Evolutionary conservation across 352 stramenopile genomes (phyloP).

Genomic region (Saprolegnia diclina): DNA sequence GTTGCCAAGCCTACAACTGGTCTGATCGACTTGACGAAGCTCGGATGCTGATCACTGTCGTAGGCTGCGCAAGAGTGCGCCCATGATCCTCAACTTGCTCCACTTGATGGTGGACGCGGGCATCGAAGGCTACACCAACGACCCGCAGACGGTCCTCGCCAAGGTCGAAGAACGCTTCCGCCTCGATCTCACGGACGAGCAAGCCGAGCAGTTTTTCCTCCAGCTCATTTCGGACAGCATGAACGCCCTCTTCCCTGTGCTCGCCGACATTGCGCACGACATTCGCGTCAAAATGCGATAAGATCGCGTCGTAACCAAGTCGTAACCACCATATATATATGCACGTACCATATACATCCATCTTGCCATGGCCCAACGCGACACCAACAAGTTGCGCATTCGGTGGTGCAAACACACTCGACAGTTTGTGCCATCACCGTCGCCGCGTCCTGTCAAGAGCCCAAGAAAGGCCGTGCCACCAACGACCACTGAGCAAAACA

Average conservation of each 20-base stretch:
- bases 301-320: neutral
- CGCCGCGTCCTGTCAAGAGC: too few species aligned
- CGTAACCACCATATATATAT: too few species aligned
- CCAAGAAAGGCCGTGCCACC: too few species aligned
- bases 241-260: constrained; percentile 82
- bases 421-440: neutral
- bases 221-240: constrained; percentile 95
- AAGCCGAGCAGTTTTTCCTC: constrained; percentile 96
- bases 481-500: too few species aligned
- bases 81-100: constrained; percentile 98
- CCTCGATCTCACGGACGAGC: constrained; percentile 95
- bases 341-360: too few species aligned
- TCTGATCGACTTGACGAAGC: neutral
- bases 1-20: constrained; percentile 90
- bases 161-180: constrained; percentile 96
- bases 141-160: constrained; percentile 75
- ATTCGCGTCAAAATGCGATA: constrained; percentile 20
- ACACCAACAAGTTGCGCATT: neutral
- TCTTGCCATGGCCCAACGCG: too few species aligned
- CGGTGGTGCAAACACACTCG: neutral
- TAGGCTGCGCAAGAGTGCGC: constrained; percentile 94
- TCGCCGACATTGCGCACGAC: constrained; percentile 88
- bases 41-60: too few species aligned
- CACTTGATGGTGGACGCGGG: constrained; percentile 98
- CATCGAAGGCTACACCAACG: constrained; percentile 90